These are phyloP conservation scores for Fraxinus anomala DNA, from an alignment of 257 asterid genomes.

Conservation along the genomic window DNA sequence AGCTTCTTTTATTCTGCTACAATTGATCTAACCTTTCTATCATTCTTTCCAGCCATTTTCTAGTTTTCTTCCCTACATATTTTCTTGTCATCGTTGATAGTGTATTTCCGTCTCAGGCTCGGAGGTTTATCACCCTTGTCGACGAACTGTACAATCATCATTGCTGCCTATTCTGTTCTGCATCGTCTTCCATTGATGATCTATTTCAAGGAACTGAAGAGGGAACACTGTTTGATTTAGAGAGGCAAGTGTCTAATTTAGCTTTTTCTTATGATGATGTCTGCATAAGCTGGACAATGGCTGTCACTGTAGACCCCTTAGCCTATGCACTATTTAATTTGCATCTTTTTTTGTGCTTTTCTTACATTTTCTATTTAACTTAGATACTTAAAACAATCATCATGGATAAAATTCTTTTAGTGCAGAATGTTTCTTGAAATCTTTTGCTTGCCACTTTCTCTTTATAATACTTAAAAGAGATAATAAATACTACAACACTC, in stretches of 20 bases:
- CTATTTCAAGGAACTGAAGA: constrained; percentile 97
- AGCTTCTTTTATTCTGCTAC: constrained; percentile 1
- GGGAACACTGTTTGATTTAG: constrained; percentile 85
- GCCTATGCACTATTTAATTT: not conserved
- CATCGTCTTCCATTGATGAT: constrained; percentile 75
- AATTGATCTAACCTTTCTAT: not conserved
- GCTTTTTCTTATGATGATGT: constrained; percentile 5
- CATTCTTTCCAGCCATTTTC: constrained; percentile 11
- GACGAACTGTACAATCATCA: constrained; percentile 97
- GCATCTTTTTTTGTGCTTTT: not conserved
- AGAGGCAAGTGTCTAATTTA: constrained; percentile 56
- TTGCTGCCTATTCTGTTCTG: constrained; percentile 78
- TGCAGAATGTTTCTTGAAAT: not conserved
- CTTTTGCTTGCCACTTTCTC: not conserved
- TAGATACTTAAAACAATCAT: not conserved
- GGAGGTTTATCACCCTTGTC: constrained; percentile 93
- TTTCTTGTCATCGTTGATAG: not conserved
- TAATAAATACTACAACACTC: not conserved
- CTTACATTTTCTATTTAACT: not conserved
- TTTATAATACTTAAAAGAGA: not conserved
- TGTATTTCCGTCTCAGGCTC: constrained; percentile 55
- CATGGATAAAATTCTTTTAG: not conserved
- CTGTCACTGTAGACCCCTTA: not conserved
- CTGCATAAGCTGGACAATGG: not conserved
- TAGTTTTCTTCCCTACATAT: constrained; percentile 5